Base-by-base conservation (phyloP, 257 asterid genomes). In the Prunella vulgaris region DNA sequence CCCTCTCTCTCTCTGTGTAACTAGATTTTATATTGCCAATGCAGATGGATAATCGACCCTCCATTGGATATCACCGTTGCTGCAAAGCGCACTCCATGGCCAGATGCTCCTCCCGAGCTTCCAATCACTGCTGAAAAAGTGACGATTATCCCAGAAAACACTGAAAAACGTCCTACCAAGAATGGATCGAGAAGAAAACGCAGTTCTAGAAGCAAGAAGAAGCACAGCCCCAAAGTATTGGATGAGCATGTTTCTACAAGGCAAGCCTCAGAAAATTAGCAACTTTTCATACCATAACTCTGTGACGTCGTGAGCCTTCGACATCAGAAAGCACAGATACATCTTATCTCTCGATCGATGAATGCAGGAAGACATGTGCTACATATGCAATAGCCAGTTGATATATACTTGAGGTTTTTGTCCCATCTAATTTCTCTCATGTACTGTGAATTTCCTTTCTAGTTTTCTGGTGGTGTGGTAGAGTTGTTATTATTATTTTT, bases 41-140 rank as follows among this genome's bases (percentile, higher is more conserved):
- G n/a, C 88, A 94, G 99, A 75, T 94, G 99, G 99, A 84, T 85
- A 59, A 86, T 92, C 28, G 92, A 89, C 74, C 93, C 98, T 48
- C 98, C 97, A 33, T 53, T 94, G 46, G 93, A 92, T 18, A 87
- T 94, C 61, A 92, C 92, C 0, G 88, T 94, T 78, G 88, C 98
- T 5, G 96, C 97, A 59, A 91, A 86, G 79, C 95, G 82, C 69
- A 94, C 98, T 5, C 97, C 99, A 27, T 94, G 99, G 99, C 99
- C 99, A 0, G 97, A 92, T 74, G 83, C 93, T 76, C 95, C 97
- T 51, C 97, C 96, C 0, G 97, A 94, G 66, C 89, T 89, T 80
- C 88, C 90, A 15, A 68, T 86, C 18, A 49, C 78, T 24, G 60
- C 46, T 62, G 91, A 83, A 42, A 84, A 87, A 77, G 78, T 71